Evolutionary conservation across 2,329 filamentous ascomycete species (phyloP).

Genomic region (Penicillium brevicompactum): DNA sequence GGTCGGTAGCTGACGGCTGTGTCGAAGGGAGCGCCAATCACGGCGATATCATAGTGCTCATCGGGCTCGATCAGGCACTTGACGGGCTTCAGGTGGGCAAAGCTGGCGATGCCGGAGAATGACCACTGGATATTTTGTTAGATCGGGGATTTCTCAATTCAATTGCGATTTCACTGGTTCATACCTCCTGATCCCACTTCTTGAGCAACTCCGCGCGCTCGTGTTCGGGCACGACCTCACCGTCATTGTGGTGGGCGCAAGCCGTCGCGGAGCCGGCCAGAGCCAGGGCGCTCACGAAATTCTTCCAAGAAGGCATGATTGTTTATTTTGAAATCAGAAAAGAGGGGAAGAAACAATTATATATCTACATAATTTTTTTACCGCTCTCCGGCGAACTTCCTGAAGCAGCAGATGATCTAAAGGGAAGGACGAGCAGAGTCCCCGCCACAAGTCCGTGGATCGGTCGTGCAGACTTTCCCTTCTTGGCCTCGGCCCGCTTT

Average conservation of each 20-base stretch:
- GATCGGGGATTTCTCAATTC: neutral
- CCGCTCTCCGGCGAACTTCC: constrained; percentile 19
- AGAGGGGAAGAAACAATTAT: constrained; percentile 6
- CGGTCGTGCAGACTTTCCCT: constrained; percentile 43
- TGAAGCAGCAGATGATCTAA: constrained; percentile 17
- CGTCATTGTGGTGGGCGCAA: constrained; percentile 45
- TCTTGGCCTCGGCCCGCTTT: constrained; percentile 29
- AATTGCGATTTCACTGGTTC: neutral
- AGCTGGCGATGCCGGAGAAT: constrained; percentile 74
- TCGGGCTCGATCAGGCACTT: constrained; percentile 69
- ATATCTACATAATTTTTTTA: constrained; percentile 1
- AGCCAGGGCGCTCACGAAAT: constrained; percentile 35
- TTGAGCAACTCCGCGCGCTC: constrained; percentile 46
- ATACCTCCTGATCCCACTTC: constrained; percentile 53
- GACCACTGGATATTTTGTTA: constrained; percentile 51
- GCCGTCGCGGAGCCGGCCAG: constrained; percentile 34
- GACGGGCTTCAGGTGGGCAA: constrained; percentile 69
- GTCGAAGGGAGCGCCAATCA: constrained; percentile 74
- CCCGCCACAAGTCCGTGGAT: constrained; percentile 10
- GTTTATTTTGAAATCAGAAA: constrained; percentile 6
- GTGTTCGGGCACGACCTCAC: constrained; percentile 42
- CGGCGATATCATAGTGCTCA: constrained; percentile 68
- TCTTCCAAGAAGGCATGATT: constrained; percentile 34
- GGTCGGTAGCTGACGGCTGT: constrained; percentile 72
- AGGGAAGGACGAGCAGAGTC: constrained; percentile 24